Evolutionary conservation across 768 basidiomycete species (phyloP).

Genomic region (Lentinula sp.): DNA sequence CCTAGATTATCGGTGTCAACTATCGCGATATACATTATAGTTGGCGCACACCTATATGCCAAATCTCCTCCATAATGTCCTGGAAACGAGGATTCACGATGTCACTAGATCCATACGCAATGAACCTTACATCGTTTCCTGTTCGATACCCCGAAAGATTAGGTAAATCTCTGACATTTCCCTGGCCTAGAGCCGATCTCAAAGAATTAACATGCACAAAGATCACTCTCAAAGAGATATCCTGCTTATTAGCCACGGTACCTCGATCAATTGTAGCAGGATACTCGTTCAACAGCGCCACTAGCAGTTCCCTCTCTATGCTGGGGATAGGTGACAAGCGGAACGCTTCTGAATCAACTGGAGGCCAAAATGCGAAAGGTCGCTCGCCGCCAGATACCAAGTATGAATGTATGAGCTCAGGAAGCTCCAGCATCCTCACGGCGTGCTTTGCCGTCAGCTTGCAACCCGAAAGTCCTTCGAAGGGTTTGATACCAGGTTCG

Average conservation of each 20-base stretch:
- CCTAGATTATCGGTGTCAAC: conserved; percentile 31
- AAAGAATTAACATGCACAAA: conserved; percentile 2
- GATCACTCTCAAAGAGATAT: not conserved
- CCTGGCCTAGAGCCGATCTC: not conserved
- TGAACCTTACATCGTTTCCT: conserved; percentile 48
- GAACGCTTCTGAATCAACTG: not conserved
- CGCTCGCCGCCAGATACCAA: not conserved
- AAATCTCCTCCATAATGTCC: conserved; percentile 53
- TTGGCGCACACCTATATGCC: conserved; percentile 46
- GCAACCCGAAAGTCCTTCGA: not conserved
- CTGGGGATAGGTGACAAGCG: not conserved
- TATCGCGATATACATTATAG: not conserved
- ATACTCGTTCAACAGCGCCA: not conserved
- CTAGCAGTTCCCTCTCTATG: not conserved
- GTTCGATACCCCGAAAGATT: conserved; percentile 38
- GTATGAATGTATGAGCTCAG: not conserved
- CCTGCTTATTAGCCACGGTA: not conserved
- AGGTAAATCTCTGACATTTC: conserved; percentile 39
- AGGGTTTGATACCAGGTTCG: not conserved
- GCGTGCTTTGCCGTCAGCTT: not conserved
- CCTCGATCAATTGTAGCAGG: not conserved
- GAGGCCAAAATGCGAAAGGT: conserved; percentile 1
- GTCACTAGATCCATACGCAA: conserved; percentile 63
- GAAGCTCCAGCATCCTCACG: conserved; percentile 2
- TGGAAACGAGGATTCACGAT: conserved; percentile 48